Evolutionary conservation across 2,329 filamentous ascomycete species (phyloP).

Genomic region (Arthrobotrys sinensis): DNA sequence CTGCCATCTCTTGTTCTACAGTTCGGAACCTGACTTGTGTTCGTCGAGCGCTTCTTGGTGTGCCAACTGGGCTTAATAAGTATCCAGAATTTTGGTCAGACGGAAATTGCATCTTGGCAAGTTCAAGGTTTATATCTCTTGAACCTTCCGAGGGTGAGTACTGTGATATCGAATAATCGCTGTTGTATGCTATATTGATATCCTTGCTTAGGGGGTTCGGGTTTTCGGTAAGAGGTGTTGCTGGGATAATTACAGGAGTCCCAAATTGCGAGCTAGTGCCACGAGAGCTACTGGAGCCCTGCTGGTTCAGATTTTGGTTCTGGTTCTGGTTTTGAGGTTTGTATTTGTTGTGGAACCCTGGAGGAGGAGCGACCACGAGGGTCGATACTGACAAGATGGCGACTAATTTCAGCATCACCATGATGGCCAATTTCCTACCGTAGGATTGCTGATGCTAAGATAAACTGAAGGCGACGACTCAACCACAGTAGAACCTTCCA

Average conservation of each 20-base stretch:
- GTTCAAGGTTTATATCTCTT: slow-evolving; percentile 6
- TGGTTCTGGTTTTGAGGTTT: background rate
- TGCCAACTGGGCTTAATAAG: slow-evolving; percentile 10
- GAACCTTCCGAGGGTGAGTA: slow-evolving; percentile 31
- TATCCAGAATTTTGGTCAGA: slow-evolving; percentile 12
- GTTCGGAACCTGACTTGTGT: slow-evolving; percentile 17
- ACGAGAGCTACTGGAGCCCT: background rate
- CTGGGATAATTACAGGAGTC: slow-evolving; percentile 13
- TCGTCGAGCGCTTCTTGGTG: slow-evolving; percentile 31
- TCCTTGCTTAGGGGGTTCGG: background rate
- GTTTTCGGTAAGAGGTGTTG: slow-evolving; percentile 24
- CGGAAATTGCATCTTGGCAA: background rate
- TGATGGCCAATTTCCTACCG: background rate
- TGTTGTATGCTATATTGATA: background rate
- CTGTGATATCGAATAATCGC: slow-evolving; percentile 15
- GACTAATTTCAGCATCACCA: slow-evolving; percentile 16
- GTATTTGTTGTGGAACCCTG: background rate
- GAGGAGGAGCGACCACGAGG: slow-evolving; percentile 35
- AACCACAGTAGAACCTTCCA: no score
- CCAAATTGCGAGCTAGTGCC: background rate
- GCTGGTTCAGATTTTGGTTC: background rate
- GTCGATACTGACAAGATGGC: slow-evolving; percentile 13
- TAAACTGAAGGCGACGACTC: no score
- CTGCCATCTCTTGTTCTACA: slow-evolving; percentile 2
- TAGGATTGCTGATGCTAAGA: no score